Conservation (phyloP, 345 rosid species). For the Citrus australasica region DNA sequence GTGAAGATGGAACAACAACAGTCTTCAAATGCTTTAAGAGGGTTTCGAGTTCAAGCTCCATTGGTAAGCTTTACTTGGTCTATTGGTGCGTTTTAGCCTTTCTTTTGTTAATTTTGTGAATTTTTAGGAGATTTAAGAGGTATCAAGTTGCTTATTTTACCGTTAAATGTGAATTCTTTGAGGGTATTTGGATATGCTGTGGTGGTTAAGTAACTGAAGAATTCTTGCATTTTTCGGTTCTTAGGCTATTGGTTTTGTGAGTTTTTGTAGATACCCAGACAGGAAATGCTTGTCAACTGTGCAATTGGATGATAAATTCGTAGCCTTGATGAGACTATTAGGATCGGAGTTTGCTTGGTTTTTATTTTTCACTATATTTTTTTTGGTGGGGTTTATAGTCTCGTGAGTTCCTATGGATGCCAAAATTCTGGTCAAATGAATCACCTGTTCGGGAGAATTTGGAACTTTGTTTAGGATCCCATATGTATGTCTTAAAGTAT, state of each 20-base stretch:
- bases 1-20: constrained; percentile 57
- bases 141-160: constrained; percentile 9
- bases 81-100: background rate
- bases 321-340: background rate
- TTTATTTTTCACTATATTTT: background rate
- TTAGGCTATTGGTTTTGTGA: background rate
- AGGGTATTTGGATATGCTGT: background rate
- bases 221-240: background rate
- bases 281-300: constrained; percentile 6
- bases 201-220: background rate
- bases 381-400: background rate
- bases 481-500: background rate
- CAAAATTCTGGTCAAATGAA: background rate
- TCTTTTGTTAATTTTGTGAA: background rate
- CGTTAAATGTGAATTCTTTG: constrained; percentile 18
- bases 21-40: constrained; percentile 49
- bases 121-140: constrained; percentile 9
- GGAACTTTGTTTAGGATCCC: background rate
- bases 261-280: constrained; percentile 4
- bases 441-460: background rate
- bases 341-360: background rate
- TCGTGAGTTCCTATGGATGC: background rate
- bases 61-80: constrained; percentile 39
- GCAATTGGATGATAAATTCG: background rate
- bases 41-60: constrained; percentile 77